Evolutionary conservation across 2,329 filamentous ascomycete genomes (phyloP).

Genomic region (Apiospora phragmitis): DNA sequence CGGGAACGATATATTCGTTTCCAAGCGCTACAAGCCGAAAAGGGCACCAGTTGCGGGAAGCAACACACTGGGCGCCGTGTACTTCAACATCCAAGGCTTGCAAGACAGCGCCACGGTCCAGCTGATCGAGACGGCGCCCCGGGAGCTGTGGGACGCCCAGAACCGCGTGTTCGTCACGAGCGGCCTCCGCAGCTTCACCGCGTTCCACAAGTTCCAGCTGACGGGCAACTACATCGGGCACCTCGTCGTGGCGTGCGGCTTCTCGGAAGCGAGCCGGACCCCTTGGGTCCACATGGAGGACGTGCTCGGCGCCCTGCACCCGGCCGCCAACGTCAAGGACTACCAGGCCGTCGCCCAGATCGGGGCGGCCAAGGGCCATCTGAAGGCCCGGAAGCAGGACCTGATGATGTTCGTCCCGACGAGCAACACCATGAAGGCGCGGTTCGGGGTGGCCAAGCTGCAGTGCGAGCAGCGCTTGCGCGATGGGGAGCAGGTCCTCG

Average conservation of each 20-base stretch:
- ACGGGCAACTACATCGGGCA: neutral
- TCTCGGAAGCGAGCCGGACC: neutral
- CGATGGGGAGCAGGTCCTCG: neutral
- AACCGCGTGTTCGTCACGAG: constrained; percentile 9
- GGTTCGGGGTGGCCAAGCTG: neutral
- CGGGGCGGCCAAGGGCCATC: neutral
- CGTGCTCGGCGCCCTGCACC: neutral
- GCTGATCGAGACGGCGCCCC: neutral
- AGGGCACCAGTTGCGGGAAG: neutral
- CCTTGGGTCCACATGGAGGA: neutral
- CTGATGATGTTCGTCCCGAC: neutral
- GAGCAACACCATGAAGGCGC: neutral
- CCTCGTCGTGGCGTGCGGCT: neutral
- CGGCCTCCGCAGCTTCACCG: neutral
- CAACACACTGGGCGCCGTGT: neutral
- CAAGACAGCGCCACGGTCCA: neutral
- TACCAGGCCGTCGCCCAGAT: neutral
- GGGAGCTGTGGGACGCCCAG: constrained; percentile 11
- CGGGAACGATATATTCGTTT: neutral
- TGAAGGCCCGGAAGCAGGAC: neutral
- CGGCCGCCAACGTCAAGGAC: neutral
- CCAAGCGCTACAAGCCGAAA: neutral
- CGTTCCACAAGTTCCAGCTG: neutral
- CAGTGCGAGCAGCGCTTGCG: neutral
- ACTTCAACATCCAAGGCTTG: neutral